A percentile compares a stretch with the other conserved stretches of the same genome.
Conservation (phyloP, 2,329 filamentous ascomycete genomes). For the Thielaviopsis musarum region DNA sequence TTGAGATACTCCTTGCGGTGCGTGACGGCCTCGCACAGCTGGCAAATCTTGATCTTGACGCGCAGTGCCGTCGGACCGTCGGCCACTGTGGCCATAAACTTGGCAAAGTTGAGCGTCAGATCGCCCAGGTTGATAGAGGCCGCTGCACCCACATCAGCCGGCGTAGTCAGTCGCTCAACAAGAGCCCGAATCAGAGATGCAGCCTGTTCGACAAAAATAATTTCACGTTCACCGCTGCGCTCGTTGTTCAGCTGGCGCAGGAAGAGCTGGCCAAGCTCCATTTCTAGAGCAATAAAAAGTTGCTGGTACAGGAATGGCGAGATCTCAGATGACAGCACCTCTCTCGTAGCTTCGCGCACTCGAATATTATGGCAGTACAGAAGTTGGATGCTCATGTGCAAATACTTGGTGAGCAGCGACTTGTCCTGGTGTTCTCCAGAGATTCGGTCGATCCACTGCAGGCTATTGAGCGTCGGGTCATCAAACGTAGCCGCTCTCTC, state of each 20-base stretch:
- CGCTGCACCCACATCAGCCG: constrained; percentile 43
- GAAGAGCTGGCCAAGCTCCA: constrained; percentile 47
- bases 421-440: constrained; percentile 44
- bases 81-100: constrained; percentile 41
- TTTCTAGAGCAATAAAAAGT: constrained; percentile 47
- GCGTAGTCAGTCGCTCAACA: constrained; percentile 46
- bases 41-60: constrained; percentile 53
- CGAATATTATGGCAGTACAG: constrained; percentile 46
- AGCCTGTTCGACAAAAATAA: constrained; percentile 51
- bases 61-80: constrained; percentile 40
- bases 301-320: constrained; percentile 43
- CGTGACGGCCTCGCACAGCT: constrained; percentile 47
- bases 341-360: constrained; percentile 49
- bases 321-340: constrained; percentile 48
- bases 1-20: constrained; percentile 52
- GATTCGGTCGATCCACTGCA: constrained; percentile 48
- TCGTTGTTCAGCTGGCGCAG: constrained; percentile 26
- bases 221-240: constrained; percentile 40
- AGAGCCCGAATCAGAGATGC: constrained; percentile 45
- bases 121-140: constrained; percentile 47
- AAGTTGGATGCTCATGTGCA: constrained; percentile 47
- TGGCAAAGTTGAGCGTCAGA: constrained; percentile 48
- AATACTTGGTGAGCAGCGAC: constrained; percentile 40
- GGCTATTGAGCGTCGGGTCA: constrained; percentile 36
- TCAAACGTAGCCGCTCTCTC: constrained; percentile 39